These are phyloP conservation scores for Elsinoe australis DNA, from an alignment of 2,329 filamentous ascomycete species.

Conservation along the genomic window DNA sequence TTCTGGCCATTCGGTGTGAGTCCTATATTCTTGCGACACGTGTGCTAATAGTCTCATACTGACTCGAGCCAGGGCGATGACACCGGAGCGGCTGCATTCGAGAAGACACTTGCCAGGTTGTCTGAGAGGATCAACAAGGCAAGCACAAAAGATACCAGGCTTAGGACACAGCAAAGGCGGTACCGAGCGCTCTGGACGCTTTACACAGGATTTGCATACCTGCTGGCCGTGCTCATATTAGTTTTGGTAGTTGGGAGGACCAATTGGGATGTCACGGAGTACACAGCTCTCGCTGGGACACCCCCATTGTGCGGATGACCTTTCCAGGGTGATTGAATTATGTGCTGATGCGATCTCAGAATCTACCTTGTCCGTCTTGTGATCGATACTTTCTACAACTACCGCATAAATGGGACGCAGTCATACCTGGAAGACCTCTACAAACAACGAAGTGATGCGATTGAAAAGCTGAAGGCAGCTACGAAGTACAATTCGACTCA, in stretches of 20 bases:
- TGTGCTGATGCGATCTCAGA: conserved; percentile 30
- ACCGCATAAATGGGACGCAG: conserved; percentile 64
- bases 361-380: conserved; percentile 67
- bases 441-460: conserved; percentile 74
- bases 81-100: conserved; percentile 82
- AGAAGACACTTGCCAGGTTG: conserved; percentile 77
- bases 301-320: conserved; percentile 43
- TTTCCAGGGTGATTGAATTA: conserved; percentile 43
- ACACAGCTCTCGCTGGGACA: conserved; percentile 67
- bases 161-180: conserved; percentile 65
- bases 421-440: conserved; percentile 65
- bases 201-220: conserved; percentile 83
- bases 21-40: conserved; percentile 20
- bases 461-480: conserved; percentile 87
- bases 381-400: conserved; percentile 67
- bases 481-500: conserved; percentile 95
- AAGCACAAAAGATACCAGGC: conserved; percentile 63
- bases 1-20: conserved; percentile 78
- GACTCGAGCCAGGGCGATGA: conserved; percentile 55
- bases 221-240: conserved; percentile 75
- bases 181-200: conserved; percentile 81
- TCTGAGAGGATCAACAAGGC: conserved; percentile 73
- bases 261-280: conserved; percentile 69
- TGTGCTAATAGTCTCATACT: conserved; percentile 18
- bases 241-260: conserved; percentile 77